Base-by-base conservation (phyloP, 164 flowering plant genomes). In the Vitis rotundifolia region DNA sequence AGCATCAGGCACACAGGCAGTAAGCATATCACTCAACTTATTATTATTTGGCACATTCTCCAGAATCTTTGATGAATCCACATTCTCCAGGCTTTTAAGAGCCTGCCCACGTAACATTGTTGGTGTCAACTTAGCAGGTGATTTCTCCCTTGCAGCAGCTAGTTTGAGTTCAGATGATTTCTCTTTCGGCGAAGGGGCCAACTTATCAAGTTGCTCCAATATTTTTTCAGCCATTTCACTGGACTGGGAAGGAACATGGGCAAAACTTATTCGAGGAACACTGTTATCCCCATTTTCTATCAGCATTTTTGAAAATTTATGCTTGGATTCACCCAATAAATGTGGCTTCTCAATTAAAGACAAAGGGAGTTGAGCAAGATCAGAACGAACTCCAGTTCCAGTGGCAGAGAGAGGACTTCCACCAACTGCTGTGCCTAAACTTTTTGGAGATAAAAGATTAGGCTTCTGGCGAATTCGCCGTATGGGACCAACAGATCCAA, bases 391-490 rank as follows among this genome's bases (percentile, higher is more conserved):
- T 28, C 71, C 81, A 51, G 61, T 52, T 61, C 68, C 76, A 54
- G 50, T 64, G 9, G 55, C 19, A 68, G 84, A 61, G 68, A 64
- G 73, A 60, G 73, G 57, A 68, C 71, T 75, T 12, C 76, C 80
- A 66, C 76, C 68, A 67, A 66, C 59, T 2, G 79, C 65, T 29
- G 66, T 73, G 56, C 59, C 63, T 62, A 72, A 57, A 72, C 58
- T 75, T 82, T 72, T 84, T 12, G 84, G 75, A 72, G 84, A 74
- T 51, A 83, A 68, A 44, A 88, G 84, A 74, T 79, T 85, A 52
- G 88, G 77, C 74, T 89, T 96, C 72, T 89, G 98, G 49, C 99
- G 92, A 64, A 87, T 88, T 77, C 98, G 85, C 18, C 99, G 89
- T 10, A 91, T 80, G 37, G 99, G 89, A 59, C 97, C 93, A 67